Percentiles rank a stretch among this genome's conserved stretches.
phyloP scores from a whole-genome alignment of 176 grass and related monocot species.

The Carex cristatella region DNA sequence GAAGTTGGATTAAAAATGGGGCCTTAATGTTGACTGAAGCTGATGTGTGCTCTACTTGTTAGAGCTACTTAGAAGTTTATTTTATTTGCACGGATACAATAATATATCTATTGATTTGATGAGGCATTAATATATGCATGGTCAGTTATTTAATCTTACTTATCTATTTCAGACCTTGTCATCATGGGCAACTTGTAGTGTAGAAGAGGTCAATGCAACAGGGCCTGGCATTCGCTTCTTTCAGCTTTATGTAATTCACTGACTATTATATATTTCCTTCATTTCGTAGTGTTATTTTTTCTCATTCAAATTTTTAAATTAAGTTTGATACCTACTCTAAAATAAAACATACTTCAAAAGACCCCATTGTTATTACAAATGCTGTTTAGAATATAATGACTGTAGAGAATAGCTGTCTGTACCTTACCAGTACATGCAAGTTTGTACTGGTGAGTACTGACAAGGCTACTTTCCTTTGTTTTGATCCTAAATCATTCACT shows the following conservation, averaged over 20 bases:
- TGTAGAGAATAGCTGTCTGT: background rate
- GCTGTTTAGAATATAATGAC: background rate
- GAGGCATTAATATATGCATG: background rate
- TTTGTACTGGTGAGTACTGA: background rate
- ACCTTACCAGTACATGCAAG: background rate
- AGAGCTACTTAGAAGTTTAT: background rate
- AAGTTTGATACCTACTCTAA: background rate
- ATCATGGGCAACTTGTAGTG: conserved; percentile 78
- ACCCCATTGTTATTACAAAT: background rate
- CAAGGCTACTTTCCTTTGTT: background rate
- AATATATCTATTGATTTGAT: background rate
- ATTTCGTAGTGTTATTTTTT: background rate
- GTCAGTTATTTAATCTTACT: background rate
- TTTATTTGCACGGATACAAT: background rate
- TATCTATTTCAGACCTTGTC: conserved; percentile 58
- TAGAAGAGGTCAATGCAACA: conserved; percentile 83
- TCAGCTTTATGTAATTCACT: conserved; percentile 71
- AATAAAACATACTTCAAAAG: background rate
- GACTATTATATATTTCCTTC: background rate
- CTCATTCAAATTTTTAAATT: background rate
- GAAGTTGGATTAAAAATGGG: background rate
- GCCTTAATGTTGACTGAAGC: background rate
- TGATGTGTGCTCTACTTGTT: background rate
- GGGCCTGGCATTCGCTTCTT: conserved; percentile 93
- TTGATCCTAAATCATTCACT: background rate